Evolutionary conservation across 2,329 filamentous ascomycete species (phyloP), one percentile per base, ranked within the genome.

Genomic region (Paraconiothyrium brasiliense): DNA sequence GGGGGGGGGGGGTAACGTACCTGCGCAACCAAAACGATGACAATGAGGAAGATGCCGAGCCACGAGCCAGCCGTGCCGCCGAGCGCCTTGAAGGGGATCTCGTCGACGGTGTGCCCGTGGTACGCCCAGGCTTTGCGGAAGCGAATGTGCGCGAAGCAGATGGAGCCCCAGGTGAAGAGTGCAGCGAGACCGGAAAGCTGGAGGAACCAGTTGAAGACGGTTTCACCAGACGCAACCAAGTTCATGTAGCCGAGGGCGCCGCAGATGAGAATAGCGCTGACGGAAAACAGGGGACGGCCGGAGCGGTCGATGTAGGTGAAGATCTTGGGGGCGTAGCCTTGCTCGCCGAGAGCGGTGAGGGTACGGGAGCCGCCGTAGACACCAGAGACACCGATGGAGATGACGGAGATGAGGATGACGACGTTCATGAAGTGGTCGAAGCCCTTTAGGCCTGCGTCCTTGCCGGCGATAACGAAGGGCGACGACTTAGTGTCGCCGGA

Each of bases 101-200:
- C 81, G 51, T 81, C 80, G n/a, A 82, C 54, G 16, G 75, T 76
- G 65, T 78, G 76, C 44, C 76, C 77, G 54, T 78, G 75, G 60
- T 74, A 72, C 44, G 68, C 69, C 78, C 78, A 80, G 24, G 76
- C 78, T 63, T 82, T 81, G 65, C 94, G 92, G 86, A 97, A 97
- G 59, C 93, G 92, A 74, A 97, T 96, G 79, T 97, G 94, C 27
- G 90, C 87, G n/a, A 96, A 81, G 78, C 93, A 97, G 77, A 97
- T 94, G 67, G 91, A 91, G 58, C 85, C 87, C 92, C 92, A 94
- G 5, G 90, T 93, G 81, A 94, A 92, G 74, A 93, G 86, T 49
- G 87, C 89, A 10, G 89, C 90, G 27, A 93, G 84, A 51, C 89
- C 91, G 1, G 90, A 92, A 51, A 93, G 84, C 61, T 91, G 87